These are phyloP conservation scores for Pythium plurisporium DNA, from an alignment of 352 stramenopile species.

Conservation along the genomic window DNA sequence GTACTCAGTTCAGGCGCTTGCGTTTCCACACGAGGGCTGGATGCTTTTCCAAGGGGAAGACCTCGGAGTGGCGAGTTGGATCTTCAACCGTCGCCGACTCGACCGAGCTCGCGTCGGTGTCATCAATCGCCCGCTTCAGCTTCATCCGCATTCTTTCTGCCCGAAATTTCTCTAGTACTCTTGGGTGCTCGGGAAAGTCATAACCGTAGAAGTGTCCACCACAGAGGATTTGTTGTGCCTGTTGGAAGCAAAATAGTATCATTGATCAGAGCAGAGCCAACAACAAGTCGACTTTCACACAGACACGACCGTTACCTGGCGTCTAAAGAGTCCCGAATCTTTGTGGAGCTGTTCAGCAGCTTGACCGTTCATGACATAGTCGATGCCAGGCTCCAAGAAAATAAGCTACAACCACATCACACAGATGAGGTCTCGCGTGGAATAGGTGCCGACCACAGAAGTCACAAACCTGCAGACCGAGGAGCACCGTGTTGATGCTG, in stretches of 20 bases:
- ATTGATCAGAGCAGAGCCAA: background rate
- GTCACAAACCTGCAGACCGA: slow-evolving; percentile 62
- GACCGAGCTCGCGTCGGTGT: slow-evolving; percentile 14
- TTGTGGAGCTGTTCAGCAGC: slow-evolving; percentile 55
- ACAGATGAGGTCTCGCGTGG: background rate
- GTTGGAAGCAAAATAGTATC: background rate
- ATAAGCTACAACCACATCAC: slow-evolving; percentile 45
- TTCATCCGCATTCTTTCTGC: slow-evolving; percentile 39
- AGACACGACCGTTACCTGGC: slow-evolving; percentile 19
- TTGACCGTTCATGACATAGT: slow-evolving; percentile 54
- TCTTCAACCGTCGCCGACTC: slow-evolving; percentile 13
- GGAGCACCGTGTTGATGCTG: slow-evolving; percentile 82
- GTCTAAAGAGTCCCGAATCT: slow-evolving; percentile 43
- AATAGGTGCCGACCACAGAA: background rate
- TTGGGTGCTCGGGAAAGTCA: slow-evolving; percentile 57
- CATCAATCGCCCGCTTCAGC: slow-evolving; percentile 47
- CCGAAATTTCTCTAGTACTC: slow-evolving; percentile 48
- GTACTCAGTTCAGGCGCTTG: slow-evolving; percentile 41
- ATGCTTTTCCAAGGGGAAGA: slow-evolving; percentile 38
- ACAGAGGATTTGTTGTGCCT: slow-evolving; percentile 60
- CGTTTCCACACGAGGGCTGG: slow-evolving; percentile 50
- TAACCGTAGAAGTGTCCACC: slow-evolving; percentile 54
- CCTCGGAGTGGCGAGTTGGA: slow-evolving; percentile 3
- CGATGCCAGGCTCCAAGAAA: slow-evolving; percentile 69
- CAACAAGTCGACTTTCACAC: too few species aligned